Conservation (phyloP, 768 basidiomycete genomes). For the Podaxis mareebaensis region DNA sequence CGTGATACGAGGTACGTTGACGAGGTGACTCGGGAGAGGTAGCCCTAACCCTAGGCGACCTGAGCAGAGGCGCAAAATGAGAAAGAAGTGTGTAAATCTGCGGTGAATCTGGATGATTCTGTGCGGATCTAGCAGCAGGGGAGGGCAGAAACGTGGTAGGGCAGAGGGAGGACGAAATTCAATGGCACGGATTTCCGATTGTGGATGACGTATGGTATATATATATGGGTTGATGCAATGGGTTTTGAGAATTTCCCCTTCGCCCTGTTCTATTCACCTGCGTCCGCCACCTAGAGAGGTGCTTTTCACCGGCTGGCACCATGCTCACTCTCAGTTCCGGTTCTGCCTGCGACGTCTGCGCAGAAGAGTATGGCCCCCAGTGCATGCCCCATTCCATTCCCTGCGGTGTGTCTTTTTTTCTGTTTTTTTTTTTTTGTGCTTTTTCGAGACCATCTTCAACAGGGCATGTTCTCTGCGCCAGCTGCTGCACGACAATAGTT, state of each 20-base stretch:
- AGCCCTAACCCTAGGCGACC: slow-evolving; percentile 27
- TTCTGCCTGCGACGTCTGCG: slow-evolving; percentile 88
- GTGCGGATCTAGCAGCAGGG: slow-evolving; percentile 13
- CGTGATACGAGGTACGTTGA: slow-evolving; percentile 29
- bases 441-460: slow-evolving; percentile 18
- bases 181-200: slow-evolving; percentile 22
- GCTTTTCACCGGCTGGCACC: slow-evolving; percentile 44
- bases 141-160: slow-evolving; percentile 15
- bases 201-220: slow-evolving; percentile 40
- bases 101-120: slow-evolving; percentile 13
- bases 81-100: neutral
- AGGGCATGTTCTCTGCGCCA: slow-evolving; percentile 82
- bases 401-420: slow-evolving; percentile 58
- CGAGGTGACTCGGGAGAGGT: slow-evolving; percentile 16
- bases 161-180: slow-evolving; percentile 7
- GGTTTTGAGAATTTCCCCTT: slow-evolving; percentile 47
- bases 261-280: slow-evolving; percentile 40
- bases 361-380: slow-evolving; percentile 78
- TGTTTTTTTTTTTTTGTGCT: slow-evolving; percentile 25
- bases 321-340: slow-evolving; percentile 85
- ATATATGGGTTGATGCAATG: slow-evolving; percentile 46
- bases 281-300: slow-evolving; percentile 38
- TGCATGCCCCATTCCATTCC: slow-evolving; percentile 79
- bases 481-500: slow-evolving; percentile 77
- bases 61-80: slow-evolving; percentile 1